These are phyloP conservation scores for Backusella tuberculispora DNA, from an alignment of 192 early-diverging fungal genomes.

Conservation along the genomic window DNA sequence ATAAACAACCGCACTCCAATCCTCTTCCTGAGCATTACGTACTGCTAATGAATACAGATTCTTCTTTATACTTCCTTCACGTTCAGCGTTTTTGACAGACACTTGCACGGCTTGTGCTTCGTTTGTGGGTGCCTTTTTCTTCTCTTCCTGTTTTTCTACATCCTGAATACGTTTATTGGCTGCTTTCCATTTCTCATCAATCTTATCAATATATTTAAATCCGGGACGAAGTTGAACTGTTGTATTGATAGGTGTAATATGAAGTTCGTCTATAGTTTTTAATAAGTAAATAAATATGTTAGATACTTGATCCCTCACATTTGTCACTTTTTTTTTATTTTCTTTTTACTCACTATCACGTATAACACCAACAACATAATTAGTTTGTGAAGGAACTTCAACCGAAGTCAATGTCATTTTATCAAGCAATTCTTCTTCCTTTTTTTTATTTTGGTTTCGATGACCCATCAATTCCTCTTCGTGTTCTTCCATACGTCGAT, in stretches of 20 bases:
- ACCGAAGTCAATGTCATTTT: constrained; percentile 80
- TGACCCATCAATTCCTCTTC: constrained; percentile 44
- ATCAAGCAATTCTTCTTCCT: constrained; percentile 68
- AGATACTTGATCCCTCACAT: not conserved
- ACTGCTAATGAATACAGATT: constrained; percentile 64
- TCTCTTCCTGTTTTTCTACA: constrained; percentile 69
- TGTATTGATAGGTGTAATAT: constrained; percentile 78
- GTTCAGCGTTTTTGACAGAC: constrained; percentile 62
- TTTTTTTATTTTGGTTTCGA: constrained; percentile 16
- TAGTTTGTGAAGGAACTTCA: constrained; percentile 74
- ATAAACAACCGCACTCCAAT: constrained; percentile 69
- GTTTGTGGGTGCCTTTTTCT: constrained; percentile 33
- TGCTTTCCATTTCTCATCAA: constrained; percentile 80
- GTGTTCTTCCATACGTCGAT: constrained; percentile 45
- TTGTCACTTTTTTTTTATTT: not conserved
- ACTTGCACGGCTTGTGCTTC: constrained; percentile 57
- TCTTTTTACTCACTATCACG: constrained; percentile 57
- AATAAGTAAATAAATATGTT: not conserved
- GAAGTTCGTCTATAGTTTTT: constrained; percentile 68
- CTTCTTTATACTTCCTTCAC: constrained; percentile 62
- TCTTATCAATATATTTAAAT: constrained; percentile 89
- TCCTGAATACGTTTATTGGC: constrained; percentile 63
- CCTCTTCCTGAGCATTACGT: constrained; percentile 70
- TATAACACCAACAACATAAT: constrained; percentile 84
- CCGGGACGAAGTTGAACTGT: constrained; percentile 86